Conservation (phyloP, 805 yeast genomes). For the Candida adriatica region DNA sequence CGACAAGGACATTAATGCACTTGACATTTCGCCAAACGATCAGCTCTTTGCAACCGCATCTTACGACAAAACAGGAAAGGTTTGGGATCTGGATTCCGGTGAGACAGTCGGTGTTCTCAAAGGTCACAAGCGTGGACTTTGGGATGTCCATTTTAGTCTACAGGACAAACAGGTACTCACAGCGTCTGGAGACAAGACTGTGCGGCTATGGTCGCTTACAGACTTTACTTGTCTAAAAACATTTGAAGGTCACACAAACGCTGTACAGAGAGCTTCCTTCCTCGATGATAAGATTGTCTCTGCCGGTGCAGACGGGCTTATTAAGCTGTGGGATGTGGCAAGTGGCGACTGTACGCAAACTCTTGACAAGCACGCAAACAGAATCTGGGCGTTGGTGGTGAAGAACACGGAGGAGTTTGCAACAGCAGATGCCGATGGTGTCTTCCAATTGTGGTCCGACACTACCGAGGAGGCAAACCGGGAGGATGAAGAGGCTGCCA, state of each 20-base stretch:
- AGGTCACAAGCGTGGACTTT: conserved; percentile 92
- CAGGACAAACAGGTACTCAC: conserved; percentile 75
- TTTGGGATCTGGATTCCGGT: conserved; percentile 85
- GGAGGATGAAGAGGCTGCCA: conserved; percentile 42
- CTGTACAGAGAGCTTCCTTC: conserved; percentile 78
- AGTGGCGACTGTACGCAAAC: conserved; percentile 78
- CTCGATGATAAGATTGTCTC: conserved; percentile 62
- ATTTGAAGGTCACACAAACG: conserved; percentile 90
- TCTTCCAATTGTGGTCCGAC: conserved; percentile 84
- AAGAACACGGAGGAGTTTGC: conserved; percentile 57
- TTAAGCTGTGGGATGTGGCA: conserved; percentile 81
- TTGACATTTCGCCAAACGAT: conserved; percentile 89
- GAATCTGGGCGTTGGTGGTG: conserved; percentile 85
- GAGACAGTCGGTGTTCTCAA: conserved; percentile 77
- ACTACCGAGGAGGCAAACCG: conserved; percentile 67
- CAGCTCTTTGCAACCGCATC: conserved; percentile 87
- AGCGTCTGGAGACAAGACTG: conserved; percentile 88
- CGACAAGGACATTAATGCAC: conserved; percentile 88
- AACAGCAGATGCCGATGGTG: conserved; percentile 94
- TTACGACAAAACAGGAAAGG: conserved; percentile 84
- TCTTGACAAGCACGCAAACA: conserved; percentile 86
- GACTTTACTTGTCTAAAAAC: conserved; percentile 74
- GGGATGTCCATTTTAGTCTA: conserved; percentile 82
- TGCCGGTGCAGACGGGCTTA: conserved; percentile 90
- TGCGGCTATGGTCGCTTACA: conserved; percentile 79